A percentile compares a stretch with the other conserved stretches of the same genome.
These are phyloP conservation scores for Discostella stelligeroides DNA, from an alignment of 108 stramenopile species.

Conservation along the genomic window DNA sequence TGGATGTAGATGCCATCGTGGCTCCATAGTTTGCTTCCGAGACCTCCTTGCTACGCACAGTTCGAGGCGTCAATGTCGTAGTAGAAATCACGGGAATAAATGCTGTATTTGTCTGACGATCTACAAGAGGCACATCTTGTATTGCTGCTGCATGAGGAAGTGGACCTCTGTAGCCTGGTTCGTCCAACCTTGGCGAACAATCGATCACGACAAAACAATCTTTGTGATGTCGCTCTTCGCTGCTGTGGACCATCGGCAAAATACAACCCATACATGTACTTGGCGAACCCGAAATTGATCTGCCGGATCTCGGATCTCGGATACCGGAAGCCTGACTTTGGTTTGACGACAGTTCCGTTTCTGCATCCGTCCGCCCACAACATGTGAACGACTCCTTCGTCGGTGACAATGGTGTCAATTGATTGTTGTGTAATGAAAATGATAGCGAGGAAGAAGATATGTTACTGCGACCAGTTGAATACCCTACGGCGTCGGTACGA, in stretches of 20 bases:
- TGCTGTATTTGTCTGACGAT: neutral
- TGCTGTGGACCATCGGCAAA: conserved; percentile 2
- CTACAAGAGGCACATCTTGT: neutral
- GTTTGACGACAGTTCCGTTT: conserved; percentile 19
- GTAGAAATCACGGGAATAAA: neutral
- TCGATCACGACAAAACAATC: conserved; percentile 36
- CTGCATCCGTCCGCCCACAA: conserved; percentile 15
- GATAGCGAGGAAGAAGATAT: neutral
- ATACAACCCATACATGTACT: conserved; percentile 23
- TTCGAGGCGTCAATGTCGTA: conserved; percentile 15
- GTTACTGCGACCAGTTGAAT: neutral
- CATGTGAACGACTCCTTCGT: neutral
- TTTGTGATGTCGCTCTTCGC: conserved; percentile 6
- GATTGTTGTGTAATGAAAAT: neutral
- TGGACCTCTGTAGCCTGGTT: neutral
- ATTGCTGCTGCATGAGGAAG: neutral
- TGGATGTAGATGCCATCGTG: conserved; percentile 13
- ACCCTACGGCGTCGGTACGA: neutral
- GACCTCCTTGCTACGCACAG: conserved; percentile 15
- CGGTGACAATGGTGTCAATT: neutral
- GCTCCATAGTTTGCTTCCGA: conserved; percentile 17
- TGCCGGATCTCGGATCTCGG: neutral
- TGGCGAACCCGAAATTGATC: conserved; percentile 5
- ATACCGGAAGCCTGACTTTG: conserved; percentile 10
- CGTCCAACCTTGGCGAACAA: neutral